These are phyloP conservation scores for Talaromyces verruculosus DNA, from an alignment of 2,329 filamentous ascomycete genomes.

Conservation along the genomic window DNA sequence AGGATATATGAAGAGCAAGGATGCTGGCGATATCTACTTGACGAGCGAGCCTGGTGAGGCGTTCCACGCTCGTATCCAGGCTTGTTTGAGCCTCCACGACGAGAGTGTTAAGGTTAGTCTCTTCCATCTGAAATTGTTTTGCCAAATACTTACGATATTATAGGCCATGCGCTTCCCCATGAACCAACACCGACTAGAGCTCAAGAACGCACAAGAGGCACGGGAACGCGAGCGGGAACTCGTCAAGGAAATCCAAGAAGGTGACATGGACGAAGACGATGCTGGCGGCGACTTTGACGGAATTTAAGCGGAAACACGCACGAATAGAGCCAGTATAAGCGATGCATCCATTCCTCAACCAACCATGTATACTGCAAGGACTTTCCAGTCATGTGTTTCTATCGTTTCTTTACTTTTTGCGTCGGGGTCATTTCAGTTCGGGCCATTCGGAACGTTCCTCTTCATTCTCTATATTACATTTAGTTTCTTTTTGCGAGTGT, in stretches of 20 bases:
- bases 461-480: conserved; percentile 13
- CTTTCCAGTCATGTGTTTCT: conserved; percentile 20
- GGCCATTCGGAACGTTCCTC: conserved; percentile 7
- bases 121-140: not conserved
- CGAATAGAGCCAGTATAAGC: conserved; percentile 17
- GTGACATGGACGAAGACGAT: conserved; percentile 94
- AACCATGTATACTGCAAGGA: conserved; percentile 21
- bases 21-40: conserved; percentile 91
- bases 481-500: conserved; percentile 8
- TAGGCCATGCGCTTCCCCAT: conserved; percentile 98
- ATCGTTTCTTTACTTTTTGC: conserved; percentile 3
- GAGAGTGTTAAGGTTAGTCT: conserved; percentile 88
- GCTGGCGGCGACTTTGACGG: conserved; percentile 79
- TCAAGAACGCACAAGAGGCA: conserved; percentile 98
- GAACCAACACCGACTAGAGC: conserved; percentile 95
- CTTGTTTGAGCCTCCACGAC: conserved; percentile 87
- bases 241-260: conserved; percentile 98
- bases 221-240: conserved; percentile 92
- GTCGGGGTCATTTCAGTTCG: not conserved
- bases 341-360: conserved; percentile 12
- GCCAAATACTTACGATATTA: conserved; percentile 32
- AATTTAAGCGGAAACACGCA: conserved; percentile 15
- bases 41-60: conserved; percentile 94
- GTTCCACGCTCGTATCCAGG: conserved; percentile 94
- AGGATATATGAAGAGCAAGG: conserved; percentile 98